Evolutionary conservation across 2,329 filamentous ascomycete genomes (phyloP), one percentile per base, ranked within the genome.

Genomic region (Phoma herbarum): DNA sequence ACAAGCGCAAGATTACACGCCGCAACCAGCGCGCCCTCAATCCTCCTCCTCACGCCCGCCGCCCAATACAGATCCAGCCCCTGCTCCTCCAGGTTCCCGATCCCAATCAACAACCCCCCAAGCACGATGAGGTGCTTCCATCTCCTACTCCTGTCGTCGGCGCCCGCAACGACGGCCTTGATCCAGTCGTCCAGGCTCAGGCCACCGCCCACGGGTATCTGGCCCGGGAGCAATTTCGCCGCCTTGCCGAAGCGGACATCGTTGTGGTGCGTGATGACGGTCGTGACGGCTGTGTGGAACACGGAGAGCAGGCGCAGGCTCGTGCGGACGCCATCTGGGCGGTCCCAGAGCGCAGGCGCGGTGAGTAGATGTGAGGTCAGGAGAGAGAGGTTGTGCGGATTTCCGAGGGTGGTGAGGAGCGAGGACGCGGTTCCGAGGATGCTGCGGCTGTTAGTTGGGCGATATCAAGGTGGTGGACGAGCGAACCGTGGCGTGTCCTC

Each of bases 121-220:
- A 97, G 84, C 5, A 93, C 84, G n/a, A 97, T 81, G 28, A 93
- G 78, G 75, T 97, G 93, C 75, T 92, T 89, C 92, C 92, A 97
- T 70, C 91, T 82, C 18, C 83, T 85, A 28, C 81, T 88, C 66
- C 81, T 83, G 43, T 85, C 86, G 69, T 88, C 84, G 16, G 86
- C 86, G 9, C 86, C 86, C 39, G 81, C 81, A 2, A 86, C 81
- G 2, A 87, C 79, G 1, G 86, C 85, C 62, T 81, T 82, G 23
- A 85, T 78, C 87, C 86, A 88, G 46, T 84, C 83, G 45, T 85
- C 82, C 16, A 82, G 76, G 5, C 81, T 75, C 6, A 86, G 75
- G 25, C 82, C 84, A 16, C 86, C 75, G 2, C 74, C 75, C 1
- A 70, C 59, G 1, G 74, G 73, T 1, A 64, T 56, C 51, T 77